Evolutionary conservation across 164 flowering plant genomes (phyloP).

Genomic region (Annona cherimola): DNA sequence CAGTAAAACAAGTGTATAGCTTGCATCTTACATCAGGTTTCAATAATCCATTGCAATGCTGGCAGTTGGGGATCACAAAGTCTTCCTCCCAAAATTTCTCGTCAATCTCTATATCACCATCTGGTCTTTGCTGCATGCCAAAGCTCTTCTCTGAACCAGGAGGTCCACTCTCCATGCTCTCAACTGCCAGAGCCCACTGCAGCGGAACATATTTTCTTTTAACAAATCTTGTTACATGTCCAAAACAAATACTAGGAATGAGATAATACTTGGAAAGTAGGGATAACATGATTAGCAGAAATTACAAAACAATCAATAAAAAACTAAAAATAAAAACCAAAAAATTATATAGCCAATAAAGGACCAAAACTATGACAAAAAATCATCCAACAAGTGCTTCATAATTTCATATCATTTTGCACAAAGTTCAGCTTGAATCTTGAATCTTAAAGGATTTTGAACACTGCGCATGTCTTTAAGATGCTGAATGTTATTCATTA

Average conservation of each 20-base stretch:
- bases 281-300: no score
- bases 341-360: no score
- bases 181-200: slow-evolving; percentile 97
- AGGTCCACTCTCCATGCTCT: slow-evolving; percentile 59
- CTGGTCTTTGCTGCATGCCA: slow-evolving; percentile 98
- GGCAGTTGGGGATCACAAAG: slow-evolving; percentile 74
- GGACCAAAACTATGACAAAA: no score
- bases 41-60: slow-evolving; percentile 72
- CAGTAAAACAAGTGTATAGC: background rate
- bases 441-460: background rate
- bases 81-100: slow-evolving; percentile 98
- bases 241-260: background rate
- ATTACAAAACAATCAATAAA: no score
- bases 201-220: slow-evolving; percentile 9
- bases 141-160: slow-evolving; percentile 87
- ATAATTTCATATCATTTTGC: no score
- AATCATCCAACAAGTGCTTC: no score
- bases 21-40: slow-evolving; percentile 84
- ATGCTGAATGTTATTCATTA: no score
- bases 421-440: no score
- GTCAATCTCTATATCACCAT: slow-evolving; percentile 97
- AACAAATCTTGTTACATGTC: background rate
- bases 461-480: no score
- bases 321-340: no score
- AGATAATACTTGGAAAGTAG: no score